Conservation (phyloP, 2,329 filamentous ascomycete genomes). For the Pestalotiopsis fici region DNA sequence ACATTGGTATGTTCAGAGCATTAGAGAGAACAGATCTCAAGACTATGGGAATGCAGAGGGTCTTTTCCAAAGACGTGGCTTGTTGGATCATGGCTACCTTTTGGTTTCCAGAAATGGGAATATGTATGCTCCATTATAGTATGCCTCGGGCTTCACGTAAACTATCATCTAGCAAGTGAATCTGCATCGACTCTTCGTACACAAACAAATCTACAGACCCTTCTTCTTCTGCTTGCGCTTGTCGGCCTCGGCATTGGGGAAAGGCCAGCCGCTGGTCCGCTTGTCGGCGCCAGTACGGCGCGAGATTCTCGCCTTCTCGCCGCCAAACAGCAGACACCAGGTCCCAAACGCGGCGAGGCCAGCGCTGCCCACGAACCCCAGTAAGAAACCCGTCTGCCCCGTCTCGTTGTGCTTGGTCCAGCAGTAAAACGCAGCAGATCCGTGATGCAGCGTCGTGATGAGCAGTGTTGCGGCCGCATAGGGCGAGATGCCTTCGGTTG, state of each 20-base stretch:
- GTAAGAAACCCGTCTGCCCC: slow-evolving; percentile 57
- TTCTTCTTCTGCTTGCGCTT: slow-evolving; percentile 24
- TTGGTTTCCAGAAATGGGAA: background rate
- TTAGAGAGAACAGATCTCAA: too few relatives aligned
- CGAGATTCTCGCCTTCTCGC: slow-evolving; percentile 34
- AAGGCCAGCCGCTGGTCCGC: slow-evolving; percentile 40
- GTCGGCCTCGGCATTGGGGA: slow-evolving; percentile 34
- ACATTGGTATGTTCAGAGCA: too few relatives aligned
- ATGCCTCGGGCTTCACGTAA: too few relatives aligned
- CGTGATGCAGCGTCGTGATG: slow-evolving; percentile 68
- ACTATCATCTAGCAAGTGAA: too few relatives aligned
- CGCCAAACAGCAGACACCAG: slow-evolving; percentile 56
- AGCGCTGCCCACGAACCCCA: slow-evolving; percentile 60
- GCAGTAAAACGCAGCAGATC: slow-evolving; percentile 61
- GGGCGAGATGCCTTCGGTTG: slow-evolving; percentile 46
- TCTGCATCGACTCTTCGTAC: too few relatives aligned
- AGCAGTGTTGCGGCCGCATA: slow-evolving; percentile 68
- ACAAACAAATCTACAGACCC: too few relatives aligned
- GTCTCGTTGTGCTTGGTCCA: slow-evolving; percentile 66
- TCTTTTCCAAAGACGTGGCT: background rate
- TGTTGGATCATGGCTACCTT: background rate
- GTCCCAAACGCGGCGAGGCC: slow-evolving; percentile 62
- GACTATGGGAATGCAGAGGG: too few relatives aligned
- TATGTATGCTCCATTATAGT: background rate
- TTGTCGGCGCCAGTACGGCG: slow-evolving; percentile 41